Evolutionary conservation across 176 grass and related monocot species (phyloP).

Genomic region (Dactylis glomerata): DNA sequence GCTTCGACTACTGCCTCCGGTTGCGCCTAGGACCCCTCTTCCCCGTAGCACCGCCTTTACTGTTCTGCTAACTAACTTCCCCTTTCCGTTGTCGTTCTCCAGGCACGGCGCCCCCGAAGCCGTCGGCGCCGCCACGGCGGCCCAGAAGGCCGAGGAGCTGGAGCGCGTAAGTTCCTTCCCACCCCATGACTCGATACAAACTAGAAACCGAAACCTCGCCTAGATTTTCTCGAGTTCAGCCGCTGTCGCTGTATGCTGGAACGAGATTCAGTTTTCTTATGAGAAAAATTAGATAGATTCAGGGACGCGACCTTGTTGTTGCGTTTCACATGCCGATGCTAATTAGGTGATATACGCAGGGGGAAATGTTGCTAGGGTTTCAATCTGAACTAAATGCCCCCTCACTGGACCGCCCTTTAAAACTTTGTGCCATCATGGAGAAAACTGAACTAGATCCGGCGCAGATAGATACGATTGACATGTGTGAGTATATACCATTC

Average conservation of each 20-base stretch:
- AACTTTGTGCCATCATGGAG: not conserved
- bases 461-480: not conserved
- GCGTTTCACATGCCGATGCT: not conserved
- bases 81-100: not conserved
- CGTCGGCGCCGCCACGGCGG: conserved; percentile 2
- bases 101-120: conserved; percentile 28
- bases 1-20: conserved; percentile 43
- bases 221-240: not conserved
- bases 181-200: not conserved
- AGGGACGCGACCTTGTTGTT: too few relatives aligned
- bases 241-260: not conserved
- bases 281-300: too few relatives aligned
- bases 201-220: not conserved
- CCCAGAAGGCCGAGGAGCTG: conserved; percentile 32
- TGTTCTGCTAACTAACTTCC: conserved; percentile 22
- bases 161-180: conserved; percentile 20
- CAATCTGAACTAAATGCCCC: not conserved
- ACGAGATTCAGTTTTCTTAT: not conserved
- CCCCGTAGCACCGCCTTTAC: not conserved
- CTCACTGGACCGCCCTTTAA: not conserved
- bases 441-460: not conserved
- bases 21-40: conserved; percentile 17
- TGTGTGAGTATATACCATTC: not conserved
- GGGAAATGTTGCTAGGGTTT: not conserved
- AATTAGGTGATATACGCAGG: not conserved